phyloP scores from a whole-genome alignment of 208 protist species.

The Porcisia hertigi region DNA sequence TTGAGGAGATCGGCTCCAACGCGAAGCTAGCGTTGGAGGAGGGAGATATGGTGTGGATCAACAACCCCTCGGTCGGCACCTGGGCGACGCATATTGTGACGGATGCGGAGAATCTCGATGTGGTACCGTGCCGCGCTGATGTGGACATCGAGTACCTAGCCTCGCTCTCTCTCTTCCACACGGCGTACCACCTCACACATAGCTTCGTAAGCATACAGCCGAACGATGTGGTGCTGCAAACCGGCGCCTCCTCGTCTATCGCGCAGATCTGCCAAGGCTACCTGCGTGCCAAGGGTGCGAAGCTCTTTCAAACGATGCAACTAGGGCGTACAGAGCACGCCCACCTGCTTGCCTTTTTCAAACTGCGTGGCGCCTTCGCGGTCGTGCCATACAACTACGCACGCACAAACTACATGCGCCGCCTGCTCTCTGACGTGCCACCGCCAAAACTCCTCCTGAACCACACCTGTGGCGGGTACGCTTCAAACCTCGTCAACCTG shows the following conservation, averaged over 20 bases:
- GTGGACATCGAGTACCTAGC: slow-evolving; percentile 94
- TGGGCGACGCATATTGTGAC: slow-evolving; percentile 93
- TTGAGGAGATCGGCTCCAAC: slow-evolving; percentile 91
- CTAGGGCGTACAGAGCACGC: slow-evolving; percentile 89
- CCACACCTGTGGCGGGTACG: slow-evolving; percentile 92
- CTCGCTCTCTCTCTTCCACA: slow-evolving; percentile 95
- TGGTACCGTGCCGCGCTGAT: slow-evolving; percentile 86
- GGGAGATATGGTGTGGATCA: slow-evolving; percentile 95
- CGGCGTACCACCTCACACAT: slow-evolving; percentile 94
- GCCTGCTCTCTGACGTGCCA: slow-evolving; percentile 92
- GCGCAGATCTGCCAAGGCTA: slow-evolving; percentile 91
- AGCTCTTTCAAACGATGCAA: slow-evolving; percentile 91
- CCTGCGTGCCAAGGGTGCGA: slow-evolving; percentile 81
- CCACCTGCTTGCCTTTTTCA: slow-evolving; percentile 82
- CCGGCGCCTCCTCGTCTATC: slow-evolving; percentile 84
- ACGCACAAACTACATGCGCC: slow-evolving; percentile 89
- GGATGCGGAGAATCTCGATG: slow-evolving; percentile 79
- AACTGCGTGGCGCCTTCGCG: slow-evolving; percentile 79
- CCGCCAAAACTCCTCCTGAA: slow-evolving; percentile 95
- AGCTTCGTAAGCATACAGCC: slow-evolving; percentile 94
- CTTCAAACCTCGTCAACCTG: slow-evolving; percentile 87
- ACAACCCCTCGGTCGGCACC: slow-evolving; percentile 85
- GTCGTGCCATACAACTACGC: slow-evolving; percentile 90
- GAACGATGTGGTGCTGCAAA: slow-evolving; percentile 86
- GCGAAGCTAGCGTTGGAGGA: slow-evolving; percentile 72